Conservation (phyloP, 805 yeast genomes). For the Brettanomyces anomalus region DNA sequence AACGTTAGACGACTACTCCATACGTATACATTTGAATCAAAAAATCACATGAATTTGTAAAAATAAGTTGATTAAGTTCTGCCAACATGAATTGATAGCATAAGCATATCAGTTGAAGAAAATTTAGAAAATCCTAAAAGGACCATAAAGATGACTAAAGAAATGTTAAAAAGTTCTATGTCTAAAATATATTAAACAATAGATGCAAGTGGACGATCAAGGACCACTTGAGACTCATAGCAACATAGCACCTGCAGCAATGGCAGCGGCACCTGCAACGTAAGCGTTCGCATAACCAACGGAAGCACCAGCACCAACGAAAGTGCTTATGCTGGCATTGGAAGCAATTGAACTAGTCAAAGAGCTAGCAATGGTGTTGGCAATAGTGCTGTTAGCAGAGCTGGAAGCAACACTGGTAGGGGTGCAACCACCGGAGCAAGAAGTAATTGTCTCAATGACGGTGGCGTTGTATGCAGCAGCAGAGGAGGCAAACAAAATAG, state of each 20-base stretch:
- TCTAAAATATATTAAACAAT: too few species aligned
- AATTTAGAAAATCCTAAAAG: too few species aligned
- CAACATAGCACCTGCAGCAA: constrained; percentile 28
- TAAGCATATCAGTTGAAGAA: too few species aligned
- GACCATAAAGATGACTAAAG: too few species aligned
- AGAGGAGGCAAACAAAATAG: constrained; percentile 28
- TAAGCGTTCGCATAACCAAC: constrained; percentile 23
- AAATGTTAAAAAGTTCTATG: too few species aligned
- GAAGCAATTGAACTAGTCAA: constrained; percentile 1
- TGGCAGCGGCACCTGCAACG: constrained; percentile 27
- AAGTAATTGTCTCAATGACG: constrained; percentile 33
- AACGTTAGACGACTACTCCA: too few species aligned
- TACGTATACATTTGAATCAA: too few species aligned
- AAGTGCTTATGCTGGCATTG: constrained; percentile 23
- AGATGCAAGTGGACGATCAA: too few species aligned
- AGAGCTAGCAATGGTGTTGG: neutral
- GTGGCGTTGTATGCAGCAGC: constrained; percentile 28
- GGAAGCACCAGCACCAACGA: constrained; percentile 19
- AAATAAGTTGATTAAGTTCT: too few species aligned
- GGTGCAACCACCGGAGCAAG: constrained; percentile 27
- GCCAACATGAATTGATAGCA: too few species aligned
- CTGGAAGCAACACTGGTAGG: constrained; percentile 4
- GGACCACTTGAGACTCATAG: constrained; percentile 14
- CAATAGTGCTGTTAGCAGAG: constrained; percentile 18
- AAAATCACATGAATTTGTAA: too few species aligned